Percentiles rank a stretch among this genome's conserved stretches.
Conservation (phyloP, 805 yeast species). For the Komagataella populi region DNA sequence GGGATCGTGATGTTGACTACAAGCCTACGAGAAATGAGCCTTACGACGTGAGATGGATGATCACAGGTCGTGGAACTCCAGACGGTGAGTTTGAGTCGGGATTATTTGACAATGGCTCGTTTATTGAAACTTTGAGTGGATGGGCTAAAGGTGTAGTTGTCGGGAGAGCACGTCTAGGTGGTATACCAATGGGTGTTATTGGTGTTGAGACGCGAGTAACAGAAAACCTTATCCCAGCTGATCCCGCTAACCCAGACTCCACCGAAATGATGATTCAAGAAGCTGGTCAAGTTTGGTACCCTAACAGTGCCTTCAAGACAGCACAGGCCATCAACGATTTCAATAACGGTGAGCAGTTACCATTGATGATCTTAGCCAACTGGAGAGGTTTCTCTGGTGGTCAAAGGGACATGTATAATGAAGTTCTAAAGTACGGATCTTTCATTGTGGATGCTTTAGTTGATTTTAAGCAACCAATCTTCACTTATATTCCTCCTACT, state of each 20-base stretch:
- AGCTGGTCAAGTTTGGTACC: constrained; percentile 99
- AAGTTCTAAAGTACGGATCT: constrained; percentile 93
- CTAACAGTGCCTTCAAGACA: constrained; percentile 97
- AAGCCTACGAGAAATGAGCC: constrained; percentile 58
- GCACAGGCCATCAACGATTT: constrained; percentile 97
- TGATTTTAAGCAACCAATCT: constrained; percentile 91
- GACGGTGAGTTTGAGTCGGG: constrained; percentile 68
- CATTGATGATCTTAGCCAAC: constrained; percentile 94
- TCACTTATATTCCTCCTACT: constrained; percentile 94
- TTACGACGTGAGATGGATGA: constrained; percentile 91
- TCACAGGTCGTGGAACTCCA: constrained; percentile 66
- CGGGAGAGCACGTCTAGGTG: constrained; percentile 97
- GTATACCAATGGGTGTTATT: constrained; percentile 97
- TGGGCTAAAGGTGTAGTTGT: constrained; percentile 99
- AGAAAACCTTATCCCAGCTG: constrained; percentile 90
- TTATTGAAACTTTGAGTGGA: constrained; percentile 92
- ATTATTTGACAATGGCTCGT: constrained; percentile 82
- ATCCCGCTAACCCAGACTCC: constrained; percentile 95
- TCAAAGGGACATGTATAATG: constrained; percentile 98
- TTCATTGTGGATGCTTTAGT: constrained; percentile 95
- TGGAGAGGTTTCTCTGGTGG: constrained; percentile 99
- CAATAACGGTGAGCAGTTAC: constrained; percentile 96
- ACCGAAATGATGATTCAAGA: constrained; percentile 80
- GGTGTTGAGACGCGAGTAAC: constrained; percentile 88
- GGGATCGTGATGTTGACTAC: constrained; percentile 91